phyloP scores from a whole-genome alignment of 768 basidiomycete genomes.

The Exsudoporus frostii region DNA sequence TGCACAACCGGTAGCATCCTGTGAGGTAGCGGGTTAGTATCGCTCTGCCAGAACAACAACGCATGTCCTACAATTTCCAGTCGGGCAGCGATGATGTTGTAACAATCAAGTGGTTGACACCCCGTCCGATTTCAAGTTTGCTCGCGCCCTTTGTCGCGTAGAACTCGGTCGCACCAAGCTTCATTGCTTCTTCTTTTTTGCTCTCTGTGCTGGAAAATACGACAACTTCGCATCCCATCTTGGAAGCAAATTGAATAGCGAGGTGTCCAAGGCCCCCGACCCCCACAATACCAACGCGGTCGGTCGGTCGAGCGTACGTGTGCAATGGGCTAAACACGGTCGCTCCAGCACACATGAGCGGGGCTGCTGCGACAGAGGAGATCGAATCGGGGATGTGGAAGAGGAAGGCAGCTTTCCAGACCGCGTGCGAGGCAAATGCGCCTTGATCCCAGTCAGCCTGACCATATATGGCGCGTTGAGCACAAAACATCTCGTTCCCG shows the following conservation, averaged over 20 bases:
- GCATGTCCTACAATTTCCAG: conserved; percentile 28
- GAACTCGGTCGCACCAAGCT: conserved; percentile 36
- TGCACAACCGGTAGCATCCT: conserved; percentile 29
- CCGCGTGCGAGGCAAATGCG: conserved; percentile 34
- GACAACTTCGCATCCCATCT: conserved; percentile 39
- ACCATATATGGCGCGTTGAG: conserved; percentile 26
- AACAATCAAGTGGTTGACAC: conserved; percentile 32
- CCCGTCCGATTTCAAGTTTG: conserved; percentile 25
- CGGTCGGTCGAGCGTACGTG: conserved; percentile 26
- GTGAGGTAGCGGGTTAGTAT: not conserved
- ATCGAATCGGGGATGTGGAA: conserved; percentile 34
- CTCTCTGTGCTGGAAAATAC: conserved; percentile 34
- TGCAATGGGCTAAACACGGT: conserved; percentile 32
- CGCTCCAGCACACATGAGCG: conserved; percentile 38
- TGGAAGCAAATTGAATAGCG: conserved; percentile 37
- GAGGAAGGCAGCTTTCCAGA: conserved; percentile 34
- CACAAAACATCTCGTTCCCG: conserved; percentile 32
- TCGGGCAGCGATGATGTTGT: conserved; percentile 30
- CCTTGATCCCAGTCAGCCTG: conserved; percentile 30
- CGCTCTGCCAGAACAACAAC: not conserved
- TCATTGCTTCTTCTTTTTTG: conserved; percentile 33
- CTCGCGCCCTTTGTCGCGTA: conserved; percentile 28
- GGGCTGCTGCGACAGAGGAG: conserved; percentile 30
- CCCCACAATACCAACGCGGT: conserved; percentile 35
- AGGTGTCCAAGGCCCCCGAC: conserved; percentile 39